phyloP scores from a whole-genome alignment of 805 yeast genomes.

The Candida jianshihensis region DNA sequence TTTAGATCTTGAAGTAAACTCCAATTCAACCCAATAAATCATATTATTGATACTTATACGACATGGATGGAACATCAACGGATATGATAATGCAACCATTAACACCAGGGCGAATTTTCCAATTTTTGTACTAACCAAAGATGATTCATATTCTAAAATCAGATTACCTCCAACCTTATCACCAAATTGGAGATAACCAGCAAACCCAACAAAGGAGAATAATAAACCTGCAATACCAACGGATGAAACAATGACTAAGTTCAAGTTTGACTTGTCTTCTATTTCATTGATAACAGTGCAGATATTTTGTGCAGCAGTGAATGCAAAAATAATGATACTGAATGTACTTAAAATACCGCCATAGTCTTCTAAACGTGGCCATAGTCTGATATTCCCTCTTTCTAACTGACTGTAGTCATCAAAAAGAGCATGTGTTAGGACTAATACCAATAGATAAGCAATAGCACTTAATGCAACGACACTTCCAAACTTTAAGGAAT shows the following conservation, averaged over 20 bases:
- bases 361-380: constrained; percentile 34
- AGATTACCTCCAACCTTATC: constrained; percentile 57
- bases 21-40: constrained; percentile 35
- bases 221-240: constrained; percentile 46
- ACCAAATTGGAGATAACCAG: constrained; percentile 76
- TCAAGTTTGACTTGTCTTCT: constrained; percentile 42
- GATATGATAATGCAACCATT: constrained; percentile 73
- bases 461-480: constrained; percentile 64
- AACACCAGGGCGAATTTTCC: constrained; percentile 60
- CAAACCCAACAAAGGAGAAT: constrained; percentile 57
- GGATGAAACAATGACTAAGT: constrained; percentile 43
- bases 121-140: constrained; percentile 37
- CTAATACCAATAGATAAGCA: constrained; percentile 50
- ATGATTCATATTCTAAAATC: constrained; percentile 56
- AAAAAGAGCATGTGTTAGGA: constrained; percentile 42
- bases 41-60: constrained; percentile 69
- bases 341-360: constrained; percentile 52
- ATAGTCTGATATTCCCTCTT: constrained; percentile 36
- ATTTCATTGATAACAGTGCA: constrained; percentile 71
- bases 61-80: constrained; percentile 77
- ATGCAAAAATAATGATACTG: constrained; percentile 73
- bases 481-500: constrained; percentile 64
- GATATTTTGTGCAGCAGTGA: constrained; percentile 77
- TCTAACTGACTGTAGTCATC: constrained; percentile 38
- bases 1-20: not conserved